Evolutionary conservation across 768 basidiomycete species (phyloP).

Genomic region (Gymnopilus junonius): DNA sequence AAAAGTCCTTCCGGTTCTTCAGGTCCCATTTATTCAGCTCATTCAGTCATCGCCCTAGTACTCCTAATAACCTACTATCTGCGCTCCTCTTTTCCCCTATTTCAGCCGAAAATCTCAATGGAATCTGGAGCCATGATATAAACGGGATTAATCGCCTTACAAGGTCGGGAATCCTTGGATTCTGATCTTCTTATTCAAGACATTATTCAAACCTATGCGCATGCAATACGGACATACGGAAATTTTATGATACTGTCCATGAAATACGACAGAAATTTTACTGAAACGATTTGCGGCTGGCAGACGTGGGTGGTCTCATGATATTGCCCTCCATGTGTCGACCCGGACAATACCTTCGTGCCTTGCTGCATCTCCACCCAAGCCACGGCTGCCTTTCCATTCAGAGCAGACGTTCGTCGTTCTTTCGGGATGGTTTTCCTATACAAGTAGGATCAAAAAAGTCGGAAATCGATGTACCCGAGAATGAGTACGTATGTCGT

Average conservation of each 20-base stretch:
- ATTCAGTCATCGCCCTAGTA: background rate
- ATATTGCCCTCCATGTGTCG: background rate
- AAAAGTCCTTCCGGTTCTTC: conserved; percentile 13
- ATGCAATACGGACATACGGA: background rate
- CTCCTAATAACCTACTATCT: background rate
- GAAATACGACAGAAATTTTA: background rate
- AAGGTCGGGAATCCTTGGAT: background rate
- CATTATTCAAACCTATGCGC: background rate
- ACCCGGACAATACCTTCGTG: background rate
- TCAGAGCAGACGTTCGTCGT: background rate
- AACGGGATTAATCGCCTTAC: background rate
- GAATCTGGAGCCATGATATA: background rate
- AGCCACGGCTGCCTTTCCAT: background rate
- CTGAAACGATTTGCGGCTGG: background rate
- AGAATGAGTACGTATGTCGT: background rate
- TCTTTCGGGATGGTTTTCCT: background rate
- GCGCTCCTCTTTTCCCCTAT: background rate
- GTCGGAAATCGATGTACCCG: background rate
- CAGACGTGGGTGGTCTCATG: background rate
- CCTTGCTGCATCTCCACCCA: background rate
- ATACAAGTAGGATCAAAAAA: background rate
- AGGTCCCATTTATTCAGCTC: background rate
- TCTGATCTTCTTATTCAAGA: background rate
- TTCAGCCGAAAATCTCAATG: background rate
- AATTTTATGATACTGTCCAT: background rate